These are phyloP conservation scores for Ceratobasidium sp. DNA, from an alignment of 1,284 basidiomycete species.

Conservation along the genomic window DNA sequence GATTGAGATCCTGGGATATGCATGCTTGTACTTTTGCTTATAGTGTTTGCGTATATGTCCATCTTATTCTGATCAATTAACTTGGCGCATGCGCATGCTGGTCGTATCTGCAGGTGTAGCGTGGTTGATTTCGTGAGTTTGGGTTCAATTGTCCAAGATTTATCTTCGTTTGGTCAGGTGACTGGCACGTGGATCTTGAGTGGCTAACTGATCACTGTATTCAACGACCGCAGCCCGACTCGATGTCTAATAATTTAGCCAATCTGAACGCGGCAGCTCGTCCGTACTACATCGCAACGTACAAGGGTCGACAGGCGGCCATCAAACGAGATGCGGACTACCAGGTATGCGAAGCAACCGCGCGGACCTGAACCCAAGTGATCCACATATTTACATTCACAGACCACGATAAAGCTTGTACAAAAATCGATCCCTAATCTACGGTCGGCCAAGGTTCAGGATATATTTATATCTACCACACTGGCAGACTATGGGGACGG, in stretches of 20 bases:
- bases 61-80: no score
- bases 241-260: background rate
- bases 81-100: no score
- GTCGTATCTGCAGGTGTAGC: no score
- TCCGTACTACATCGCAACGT: background rate
- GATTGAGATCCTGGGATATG: no score
- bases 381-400: background rate
- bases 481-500: background rate
- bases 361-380: background rate
- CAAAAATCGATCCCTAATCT: background rate
- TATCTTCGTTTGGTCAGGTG: no score
- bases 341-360: background rate
- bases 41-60: no score
- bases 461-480: slow-evolving; percentile 1
- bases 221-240: no score
- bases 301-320: background rate
- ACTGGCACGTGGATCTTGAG: no score
- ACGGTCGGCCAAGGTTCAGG: background rate
- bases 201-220: no score
- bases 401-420: slow-evolving; percentile 11
- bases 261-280: background rate
- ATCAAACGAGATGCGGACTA: background rate
- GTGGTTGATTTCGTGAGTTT: no score
- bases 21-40: no score
- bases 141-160: no score